These are phyloP conservation scores for Hypoxylon sp. DNA, from an alignment of 2,329 filamentous ascomycete genomes.

Conservation along the genomic window DNA sequence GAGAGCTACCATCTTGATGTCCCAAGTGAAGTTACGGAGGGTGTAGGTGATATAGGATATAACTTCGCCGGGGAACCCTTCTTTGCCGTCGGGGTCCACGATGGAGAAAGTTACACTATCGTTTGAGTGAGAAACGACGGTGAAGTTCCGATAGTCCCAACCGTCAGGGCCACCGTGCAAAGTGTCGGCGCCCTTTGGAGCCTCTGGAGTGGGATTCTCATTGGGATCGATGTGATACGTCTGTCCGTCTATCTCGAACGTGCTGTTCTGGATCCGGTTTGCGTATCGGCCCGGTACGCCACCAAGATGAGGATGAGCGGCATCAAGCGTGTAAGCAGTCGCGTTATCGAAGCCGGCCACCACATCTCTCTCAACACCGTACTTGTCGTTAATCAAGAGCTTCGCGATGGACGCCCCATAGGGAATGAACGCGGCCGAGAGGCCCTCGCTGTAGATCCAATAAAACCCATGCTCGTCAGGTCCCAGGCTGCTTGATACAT, in stretches of 20 bases:
- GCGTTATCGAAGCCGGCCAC: constrained; percentile 83
- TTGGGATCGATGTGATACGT: constrained; percentile 72
- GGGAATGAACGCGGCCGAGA: constrained; percentile 77
- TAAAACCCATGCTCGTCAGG: constrained; percentile 76
- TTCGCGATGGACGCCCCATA: constrained; percentile 82
- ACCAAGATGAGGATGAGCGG: constrained; percentile 77
- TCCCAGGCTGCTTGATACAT: constrained; percentile 47
- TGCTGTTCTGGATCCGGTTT: constrained; percentile 84
- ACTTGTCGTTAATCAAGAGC: constrained; percentile 76
- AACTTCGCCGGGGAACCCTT: constrained; percentile 85
- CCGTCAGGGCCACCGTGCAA: constrained; percentile 78
- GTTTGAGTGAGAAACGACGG: constrained; percentile 75
- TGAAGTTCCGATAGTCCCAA: constrained; percentile 85
- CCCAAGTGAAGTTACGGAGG: constrained; percentile 74
- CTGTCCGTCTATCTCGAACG: constrained; percentile 75
- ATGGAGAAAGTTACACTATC: constrained; percentile 81
- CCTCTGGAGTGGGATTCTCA: constrained; percentile 67
- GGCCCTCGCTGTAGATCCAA: constrained; percentile 75
- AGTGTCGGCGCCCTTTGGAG: constrained; percentile 70
- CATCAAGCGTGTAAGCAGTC: constrained; percentile 74
- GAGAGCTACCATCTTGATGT: constrained; percentile 78
- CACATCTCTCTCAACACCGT: constrained; percentile 77
- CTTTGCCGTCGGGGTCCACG: constrained; percentile 77
- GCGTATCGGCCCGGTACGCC: constrained; percentile 82
- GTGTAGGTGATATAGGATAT: constrained; percentile 81